A percentile compares a stretch with the other conserved stretches of the same genome.
phyloP scores from a whole-genome alignment of 441 rosid genomes.

The Pelargonium australe region DNA sequence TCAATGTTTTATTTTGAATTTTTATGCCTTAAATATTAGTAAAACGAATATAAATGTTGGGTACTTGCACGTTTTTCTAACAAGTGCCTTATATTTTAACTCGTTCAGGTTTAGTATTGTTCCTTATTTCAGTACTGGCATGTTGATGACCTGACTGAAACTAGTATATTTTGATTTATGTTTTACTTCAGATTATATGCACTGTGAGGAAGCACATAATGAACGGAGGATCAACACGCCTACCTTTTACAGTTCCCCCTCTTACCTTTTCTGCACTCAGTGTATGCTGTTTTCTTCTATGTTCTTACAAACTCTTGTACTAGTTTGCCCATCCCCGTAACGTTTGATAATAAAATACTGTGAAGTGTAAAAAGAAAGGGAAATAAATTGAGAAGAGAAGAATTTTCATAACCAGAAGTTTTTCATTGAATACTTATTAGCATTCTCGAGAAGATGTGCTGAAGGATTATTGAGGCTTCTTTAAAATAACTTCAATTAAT shows the following conservation, averaged over 20 bases:
- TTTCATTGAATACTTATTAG: no score
- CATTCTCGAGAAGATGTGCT: no score
- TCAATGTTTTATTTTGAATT: background rate
- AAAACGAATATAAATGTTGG: background rate
- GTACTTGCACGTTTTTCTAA: background rate
- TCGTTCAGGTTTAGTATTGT: slow-evolving; percentile 9
- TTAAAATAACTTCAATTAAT: background rate
- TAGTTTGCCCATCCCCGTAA: slow-evolving; percentile 1
- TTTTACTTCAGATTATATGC: slow-evolving; percentile 45
- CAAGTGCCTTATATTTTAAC: background rate
- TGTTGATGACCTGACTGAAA: slow-evolving; percentile 4
- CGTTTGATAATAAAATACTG: background rate
- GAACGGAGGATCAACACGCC: slow-evolving; percentile 52
- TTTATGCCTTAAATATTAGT: background rate
- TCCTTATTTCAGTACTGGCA: slow-evolving; percentile 13
- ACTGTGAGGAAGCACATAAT: slow-evolving; percentile 51
- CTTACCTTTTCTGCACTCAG: slow-evolving; percentile 53
- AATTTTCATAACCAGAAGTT: no score
- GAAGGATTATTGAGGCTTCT: background rate
- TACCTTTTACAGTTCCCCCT: slow-evolving; percentile 52
- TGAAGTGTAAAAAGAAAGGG: background rate
- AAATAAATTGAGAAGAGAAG: background rate
- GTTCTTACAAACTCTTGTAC: background rate
- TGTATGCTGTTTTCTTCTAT: slow-evolving; percentile 30
- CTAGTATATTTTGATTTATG: slow-evolving; percentile 8